Evolutionary conservation across 176 grass and related monocot genomes (phyloP).

Genomic region (Carex cristatella): DNA sequence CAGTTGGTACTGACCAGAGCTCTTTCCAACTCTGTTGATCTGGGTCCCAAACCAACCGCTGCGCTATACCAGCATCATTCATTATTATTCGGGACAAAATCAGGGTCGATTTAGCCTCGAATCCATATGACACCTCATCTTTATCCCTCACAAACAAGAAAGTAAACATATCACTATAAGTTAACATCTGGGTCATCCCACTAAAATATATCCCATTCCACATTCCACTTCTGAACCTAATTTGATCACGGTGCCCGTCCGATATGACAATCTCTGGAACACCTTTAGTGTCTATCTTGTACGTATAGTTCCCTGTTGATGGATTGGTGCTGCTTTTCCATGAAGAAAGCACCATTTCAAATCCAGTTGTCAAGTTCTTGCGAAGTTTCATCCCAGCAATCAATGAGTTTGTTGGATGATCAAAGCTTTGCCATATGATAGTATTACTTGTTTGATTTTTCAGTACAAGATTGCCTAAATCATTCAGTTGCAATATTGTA

Average conservation of each 20-base stretch:
- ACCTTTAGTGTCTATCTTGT: not conserved
- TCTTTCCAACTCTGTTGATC: not conserved
- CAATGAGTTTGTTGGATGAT: conserved; percentile 25
- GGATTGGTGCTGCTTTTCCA: conserved; percentile 41
- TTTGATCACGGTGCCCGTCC: not conserved
- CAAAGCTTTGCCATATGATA: conserved; percentile 28
- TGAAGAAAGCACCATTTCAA: conserved; percentile 26
- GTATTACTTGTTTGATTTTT: not conserved
- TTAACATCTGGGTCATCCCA: conserved; percentile 23
- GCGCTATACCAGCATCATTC: not conserved
- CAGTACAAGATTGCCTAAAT: conserved; percentile 26
- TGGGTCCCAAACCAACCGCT: conserved; percentile 18
- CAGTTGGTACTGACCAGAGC: conserved; percentile 13
- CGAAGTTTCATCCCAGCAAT: conserved; percentile 24
- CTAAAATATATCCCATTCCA: conserved; percentile 47
- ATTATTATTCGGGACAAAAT: not conserved
- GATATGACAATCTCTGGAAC: conserved; percentile 9
- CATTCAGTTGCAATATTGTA: conserved; percentile 19
- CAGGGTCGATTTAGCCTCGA: not conserved
- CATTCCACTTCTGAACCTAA: conserved; percentile 5
- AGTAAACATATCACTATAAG: conserved; percentile 23
- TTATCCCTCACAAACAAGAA: conserved; percentile 6
- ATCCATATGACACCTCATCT: conserved; percentile 14
- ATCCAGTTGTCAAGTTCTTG: conserved; percentile 30
- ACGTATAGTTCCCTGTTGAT: conserved; percentile 9